These are phyloP conservation scores for Tricholoma saponaceum DNA, from an alignment of 768 basidiomycete genomes.

Conservation along the genomic window DNA sequence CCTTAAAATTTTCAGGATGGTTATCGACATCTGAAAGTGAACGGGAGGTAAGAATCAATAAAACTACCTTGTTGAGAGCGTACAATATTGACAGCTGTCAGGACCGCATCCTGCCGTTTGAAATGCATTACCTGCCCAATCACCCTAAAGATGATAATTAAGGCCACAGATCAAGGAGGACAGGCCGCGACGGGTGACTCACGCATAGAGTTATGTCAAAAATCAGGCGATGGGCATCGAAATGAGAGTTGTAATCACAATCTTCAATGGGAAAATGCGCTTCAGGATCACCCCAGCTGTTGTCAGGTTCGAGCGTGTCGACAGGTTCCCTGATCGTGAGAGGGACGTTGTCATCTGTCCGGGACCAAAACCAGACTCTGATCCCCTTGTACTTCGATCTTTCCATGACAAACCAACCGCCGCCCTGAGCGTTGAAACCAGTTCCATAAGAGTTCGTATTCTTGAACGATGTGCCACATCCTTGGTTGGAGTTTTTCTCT, in stretches of 20 bases:
- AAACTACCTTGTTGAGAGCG: constrained; percentile 15
- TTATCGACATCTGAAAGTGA: constrained; percentile 47
- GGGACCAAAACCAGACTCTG: constrained; percentile 60
- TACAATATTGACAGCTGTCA: constrained; percentile 42
- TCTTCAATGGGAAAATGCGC: constrained; percentile 42
- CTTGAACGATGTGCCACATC: constrained; percentile 50
- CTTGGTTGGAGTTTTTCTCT: constrained; percentile 49
- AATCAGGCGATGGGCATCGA: constrained; percentile 48
- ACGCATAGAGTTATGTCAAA: constrained; percentile 65
- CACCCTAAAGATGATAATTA: constrained; percentile 32
- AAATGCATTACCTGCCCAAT: constrained; percentile 48
- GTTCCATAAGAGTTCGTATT: constrained; percentile 39
- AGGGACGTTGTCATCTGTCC: constrained; percentile 42
- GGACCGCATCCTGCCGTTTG: constrained; percentile 35
- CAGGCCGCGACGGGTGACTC: constrained; percentile 16
- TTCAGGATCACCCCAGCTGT: constrained; percentile 42
- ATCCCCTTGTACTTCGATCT: constrained; percentile 40
- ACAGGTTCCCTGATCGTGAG: constrained; percentile 26
- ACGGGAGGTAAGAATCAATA: not conserved
- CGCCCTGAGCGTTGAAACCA: constrained; percentile 46
- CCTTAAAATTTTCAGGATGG: constrained; percentile 50
- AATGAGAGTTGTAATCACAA: constrained; percentile 52
- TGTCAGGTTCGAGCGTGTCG: constrained; percentile 13
- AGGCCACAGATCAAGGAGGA: not conserved
- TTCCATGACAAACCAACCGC: constrained; percentile 59